Conservation (phyloP, 2,329 filamentous ascomycete species). For the Aspergillus intermedius region DNA sequence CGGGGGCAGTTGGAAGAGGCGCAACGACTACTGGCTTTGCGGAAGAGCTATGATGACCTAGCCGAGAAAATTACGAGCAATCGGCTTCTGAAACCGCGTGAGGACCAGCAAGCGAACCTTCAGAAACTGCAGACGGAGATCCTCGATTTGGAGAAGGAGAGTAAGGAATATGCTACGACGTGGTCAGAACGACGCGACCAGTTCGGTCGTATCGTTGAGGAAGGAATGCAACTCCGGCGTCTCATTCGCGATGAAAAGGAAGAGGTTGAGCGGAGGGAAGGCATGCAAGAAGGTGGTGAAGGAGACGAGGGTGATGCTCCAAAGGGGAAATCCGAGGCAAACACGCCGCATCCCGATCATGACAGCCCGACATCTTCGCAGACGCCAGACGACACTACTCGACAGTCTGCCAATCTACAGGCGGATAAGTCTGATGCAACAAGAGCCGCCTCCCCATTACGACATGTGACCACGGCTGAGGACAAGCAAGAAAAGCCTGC, state of each 20-base stretch:
- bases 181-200: conserved; percentile 82
- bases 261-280: conserved; percentile 80
- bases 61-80: conserved; percentile 82
- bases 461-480: conserved; percentile 29
- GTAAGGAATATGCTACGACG: conserved; percentile 69
- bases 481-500: conserved; percentile 30
- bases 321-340: conserved; percentile 41
- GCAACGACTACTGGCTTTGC: conserved; percentile 65
- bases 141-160: conserved; percentile 76
- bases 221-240: conserved; percentile 76
- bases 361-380: conserved; percentile 37
- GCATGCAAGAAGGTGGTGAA: conserved; percentile 62
- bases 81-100: conserved; percentile 69
- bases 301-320: conserved; percentile 48
- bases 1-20: conserved; percentile 70
- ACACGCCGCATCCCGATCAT: conserved; percentile 45
- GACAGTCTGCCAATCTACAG: conserved; percentile 19
- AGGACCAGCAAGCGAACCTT: conserved; percentile 72
- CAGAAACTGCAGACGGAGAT: conserved; percentile 84
- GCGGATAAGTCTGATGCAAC: conserved; percentile 27
- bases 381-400: conserved; percentile 26
- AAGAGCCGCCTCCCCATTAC: conserved; percentile 32
- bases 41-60: conserved; percentile 81
- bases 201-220: conserved; percentile 81
- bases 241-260: conserved; percentile 94